Evolutionary conservation across 2,329 filamentous ascomycete genomes (phyloP).

Genomic region (Sclerotinia glacialis): DNA sequence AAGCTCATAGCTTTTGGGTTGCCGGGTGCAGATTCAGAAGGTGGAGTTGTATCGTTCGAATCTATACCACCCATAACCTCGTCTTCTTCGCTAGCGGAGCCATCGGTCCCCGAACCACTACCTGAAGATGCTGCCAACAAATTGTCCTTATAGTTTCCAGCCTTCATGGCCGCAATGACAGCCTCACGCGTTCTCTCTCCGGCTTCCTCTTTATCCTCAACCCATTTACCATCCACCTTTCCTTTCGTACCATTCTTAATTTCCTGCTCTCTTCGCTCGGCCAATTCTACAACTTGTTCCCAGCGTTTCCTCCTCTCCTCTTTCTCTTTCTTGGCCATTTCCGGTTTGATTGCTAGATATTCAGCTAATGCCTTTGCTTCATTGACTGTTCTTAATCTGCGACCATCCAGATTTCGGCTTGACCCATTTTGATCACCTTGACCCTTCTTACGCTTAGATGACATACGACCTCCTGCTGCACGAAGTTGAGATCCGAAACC

Average conservation of each 20-base stretch:
- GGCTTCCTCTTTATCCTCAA: conserved; percentile 90
- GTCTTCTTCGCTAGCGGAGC: conserved; percentile 35
- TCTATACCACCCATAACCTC: conserved; percentile 35
- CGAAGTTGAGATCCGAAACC: conserved; percentile 97
- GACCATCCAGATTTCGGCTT: conserved; percentile 88
- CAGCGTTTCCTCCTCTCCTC: conserved; percentile 80
- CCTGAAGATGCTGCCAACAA: conserved; percentile 44
- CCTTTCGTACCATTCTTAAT: conserved; percentile 70
- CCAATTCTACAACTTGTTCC: conserved; percentile 82
- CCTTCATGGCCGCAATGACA: conserved; percentile 67
- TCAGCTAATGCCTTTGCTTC: conserved; percentile 95
- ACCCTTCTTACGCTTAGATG: conserved; percentile 79
- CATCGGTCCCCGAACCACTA: conserved; percentile 39
- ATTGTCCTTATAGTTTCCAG: conserved; percentile 61
- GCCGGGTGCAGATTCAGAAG: conserved; percentile 43
- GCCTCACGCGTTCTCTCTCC: conserved; percentile 78
- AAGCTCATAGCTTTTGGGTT: conserved; percentile 49
- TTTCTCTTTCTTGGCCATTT: conserved; percentile 94
- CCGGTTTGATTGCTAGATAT: conserved; percentile 91
- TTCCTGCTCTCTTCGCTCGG: conserved; percentile 81
- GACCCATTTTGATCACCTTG: conserved; percentile 83
- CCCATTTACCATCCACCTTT: conserved; percentile 84
- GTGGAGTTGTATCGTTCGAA: conserved; percentile 48
- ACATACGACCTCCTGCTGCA: conserved; percentile 97
- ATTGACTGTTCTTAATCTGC: conserved; percentile 83